Percentiles rank a stretch among this genome's conserved stretches.
Conservation (phyloP, 345 rosid genomes). For the Toxicodendron radicans region DNA sequence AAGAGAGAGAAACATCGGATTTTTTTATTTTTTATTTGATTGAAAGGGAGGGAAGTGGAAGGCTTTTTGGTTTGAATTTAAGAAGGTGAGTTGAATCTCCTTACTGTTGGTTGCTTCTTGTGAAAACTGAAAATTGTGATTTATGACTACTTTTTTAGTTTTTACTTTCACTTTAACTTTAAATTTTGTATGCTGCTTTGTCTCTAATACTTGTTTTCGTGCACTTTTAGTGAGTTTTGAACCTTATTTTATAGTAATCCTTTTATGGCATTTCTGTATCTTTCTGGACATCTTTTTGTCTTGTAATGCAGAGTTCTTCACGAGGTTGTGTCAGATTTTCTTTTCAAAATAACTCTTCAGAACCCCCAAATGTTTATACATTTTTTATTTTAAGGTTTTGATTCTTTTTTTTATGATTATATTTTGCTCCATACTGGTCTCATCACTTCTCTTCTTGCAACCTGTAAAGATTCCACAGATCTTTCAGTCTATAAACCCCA, state of each 20-base stretch:
- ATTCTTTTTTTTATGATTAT: constrained; percentile 13
- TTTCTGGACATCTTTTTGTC: constrained; percentile 80
- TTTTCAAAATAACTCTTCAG: constrained; percentile 27
- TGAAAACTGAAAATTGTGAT: not conserved
- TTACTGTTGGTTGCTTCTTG: constrained; percentile 3
- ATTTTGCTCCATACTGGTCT: constrained; percentile 24
- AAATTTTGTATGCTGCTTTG: constrained; percentile 7
- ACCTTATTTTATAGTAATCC: constrained; percentile 17
- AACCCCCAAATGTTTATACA: constrained; percentile 21
- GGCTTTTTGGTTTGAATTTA: constrained; percentile 29
- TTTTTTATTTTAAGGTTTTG: constrained; percentile 22
- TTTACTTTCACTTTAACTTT: constrained; percentile 1
- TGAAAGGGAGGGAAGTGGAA: constrained; percentile 18
- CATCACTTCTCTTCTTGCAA: constrained; percentile 58
- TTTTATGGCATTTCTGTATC: constrained; percentile 28
- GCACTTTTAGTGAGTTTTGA: not conserved
- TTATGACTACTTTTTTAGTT: constrained; percentile 5
- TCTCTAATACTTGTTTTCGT: constrained; percentile 28
- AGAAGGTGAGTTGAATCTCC: constrained; percentile 26
- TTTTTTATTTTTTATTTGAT: constrained; percentile 12
- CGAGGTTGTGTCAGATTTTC: constrained; percentile 83
- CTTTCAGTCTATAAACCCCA: constrained; percentile 18
- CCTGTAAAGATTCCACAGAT: constrained; percentile 52
- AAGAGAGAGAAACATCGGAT: constrained; percentile 10
- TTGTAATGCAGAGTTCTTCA: constrained; percentile 67